phyloP scores from a whole-genome alignment of 345 rosid species.

The Linum usitatissimum region DNA sequence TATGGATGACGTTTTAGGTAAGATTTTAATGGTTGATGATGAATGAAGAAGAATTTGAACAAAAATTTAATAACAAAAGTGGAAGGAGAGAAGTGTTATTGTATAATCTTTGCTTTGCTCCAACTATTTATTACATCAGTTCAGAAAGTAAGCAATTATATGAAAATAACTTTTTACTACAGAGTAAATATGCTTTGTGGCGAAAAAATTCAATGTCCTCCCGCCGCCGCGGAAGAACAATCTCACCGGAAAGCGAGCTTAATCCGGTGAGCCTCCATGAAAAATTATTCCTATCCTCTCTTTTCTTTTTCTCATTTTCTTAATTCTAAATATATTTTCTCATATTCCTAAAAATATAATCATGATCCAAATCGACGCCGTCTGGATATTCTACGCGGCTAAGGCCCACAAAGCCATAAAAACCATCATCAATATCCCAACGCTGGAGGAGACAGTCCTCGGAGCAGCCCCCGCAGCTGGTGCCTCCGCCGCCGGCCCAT shows the following conservation, averaged over 20 bases:
- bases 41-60: too few species aligned
- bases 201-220: background rate
- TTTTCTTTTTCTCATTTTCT: too few species aligned
- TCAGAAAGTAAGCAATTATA: background rate
- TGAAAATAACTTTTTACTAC: background rate
- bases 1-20: too few species aligned
- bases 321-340: background rate
- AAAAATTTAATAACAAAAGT: background rate
- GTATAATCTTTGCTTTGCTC: background rate
- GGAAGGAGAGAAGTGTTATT: background rate
- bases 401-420: background rate
- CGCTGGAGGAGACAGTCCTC: background rate
- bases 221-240: background rate
- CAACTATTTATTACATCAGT: background rate
- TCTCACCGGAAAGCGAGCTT: background rate
- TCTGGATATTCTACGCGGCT: background rate
- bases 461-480: background rate
- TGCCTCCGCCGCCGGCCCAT: background rate
- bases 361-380: background rate
- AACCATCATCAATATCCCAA: background rate
- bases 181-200: background rate
- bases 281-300: background rate
- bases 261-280: background rate
- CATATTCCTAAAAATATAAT: background rate
- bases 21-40: too few species aligned